Base-by-base conservation (phyloP, 768 basidiomycete genomes). In the Phaeotremella skinneri region DNA sequence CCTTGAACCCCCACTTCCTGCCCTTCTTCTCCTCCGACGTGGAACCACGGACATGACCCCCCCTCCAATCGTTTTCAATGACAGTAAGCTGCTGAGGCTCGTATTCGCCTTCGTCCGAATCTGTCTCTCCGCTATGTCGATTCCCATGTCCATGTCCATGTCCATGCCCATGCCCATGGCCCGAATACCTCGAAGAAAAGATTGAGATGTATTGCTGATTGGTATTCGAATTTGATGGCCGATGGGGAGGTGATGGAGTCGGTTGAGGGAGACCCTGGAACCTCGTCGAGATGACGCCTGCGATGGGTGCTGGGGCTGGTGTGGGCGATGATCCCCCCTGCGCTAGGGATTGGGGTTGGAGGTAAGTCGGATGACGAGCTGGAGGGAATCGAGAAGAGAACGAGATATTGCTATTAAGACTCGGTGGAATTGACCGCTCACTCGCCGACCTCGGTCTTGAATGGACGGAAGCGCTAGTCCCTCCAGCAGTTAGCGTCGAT, bases 21-120 rank as follows among this genome's bases (percentile, higher is more conserved):
- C 11, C 43, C 43, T 45, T 45, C 43, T 45, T 45, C 43, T 9
- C 20, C 11, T 45, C n/a, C n/a, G 13, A 45, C 23, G 7, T 6
- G 7, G 13, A 45, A 13, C 55, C 4, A 67, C 66, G 0, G n/a
- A 67, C 54, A 39, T 61, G 56, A 7, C 59, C 62, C 5, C 71
- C 66, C 39, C 64, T 48, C 68, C 68, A 73, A 49, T 73, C 64
- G 58, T 73, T 73, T 56, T 73, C 71, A 53, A 73, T 63, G 14
- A 73, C 64, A 3, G 66, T 73, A 23, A 62, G 68, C 34, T 61
- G 34, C 37, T 45, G 29, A 9, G 51, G 56, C 27, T 62, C 63
- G 26, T 55, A 47, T 43, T 70, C 64, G 17, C 61, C 64, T 55
- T 73, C 71, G 31, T 73, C 71, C 37, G 64, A 66, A n/a, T 73